Evolutionary conservation across 140 eudicot species (phyloP).

Genomic region (Erigeron philadelphicus): DNA sequence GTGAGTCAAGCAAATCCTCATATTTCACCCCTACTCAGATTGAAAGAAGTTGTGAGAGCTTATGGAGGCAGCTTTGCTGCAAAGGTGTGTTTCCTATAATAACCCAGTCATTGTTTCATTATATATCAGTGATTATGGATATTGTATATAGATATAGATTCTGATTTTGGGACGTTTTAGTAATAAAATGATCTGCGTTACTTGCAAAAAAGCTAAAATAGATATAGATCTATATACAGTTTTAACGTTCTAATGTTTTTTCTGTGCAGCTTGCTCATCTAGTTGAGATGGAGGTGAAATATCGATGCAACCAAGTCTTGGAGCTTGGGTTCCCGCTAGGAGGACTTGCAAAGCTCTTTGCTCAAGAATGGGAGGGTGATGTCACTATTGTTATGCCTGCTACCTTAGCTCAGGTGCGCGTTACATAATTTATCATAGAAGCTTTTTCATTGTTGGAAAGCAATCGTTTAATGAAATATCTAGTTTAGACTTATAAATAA

Average conservation of each 20-base stretch:
- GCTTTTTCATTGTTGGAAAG: background rate
- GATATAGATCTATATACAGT: background rate
- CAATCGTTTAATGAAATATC: background rate
- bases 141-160: too few relatives aligned
- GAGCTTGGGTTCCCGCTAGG: slow-evolving; percentile 95
- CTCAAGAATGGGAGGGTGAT: slow-evolving; percentile 98
- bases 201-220: too few relatives aligned
- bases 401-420: slow-evolving; percentile 82
- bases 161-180: too few relatives aligned
- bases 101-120: background rate
- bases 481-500: background rate
- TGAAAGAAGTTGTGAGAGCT: slow-evolving; percentile 71
- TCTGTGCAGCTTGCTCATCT: slow-evolving; percentile 74
- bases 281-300: slow-evolving; percentile 90
- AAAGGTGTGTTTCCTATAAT: slow-evolving; percentile 42
- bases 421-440: background rate
- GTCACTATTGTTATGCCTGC: slow-evolving; percentile 96
- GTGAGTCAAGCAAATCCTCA: slow-evolving; percentile 98
- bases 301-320: slow-evolving; percentile 83
- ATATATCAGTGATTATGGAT: background rate
- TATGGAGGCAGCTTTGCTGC: slow-evolving; percentile 94
- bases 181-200: too few relatives aligned
- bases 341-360: slow-evolving; percentile 85
- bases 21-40: slow-evolving; percentile 69
- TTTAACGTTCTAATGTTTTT: background rate